A percentile compares a stretch with the other conserved stretches of the same genome.
Conservation (phyloP, 1,139 yeast species). For the Hanseniaspora sp. region DNA sequence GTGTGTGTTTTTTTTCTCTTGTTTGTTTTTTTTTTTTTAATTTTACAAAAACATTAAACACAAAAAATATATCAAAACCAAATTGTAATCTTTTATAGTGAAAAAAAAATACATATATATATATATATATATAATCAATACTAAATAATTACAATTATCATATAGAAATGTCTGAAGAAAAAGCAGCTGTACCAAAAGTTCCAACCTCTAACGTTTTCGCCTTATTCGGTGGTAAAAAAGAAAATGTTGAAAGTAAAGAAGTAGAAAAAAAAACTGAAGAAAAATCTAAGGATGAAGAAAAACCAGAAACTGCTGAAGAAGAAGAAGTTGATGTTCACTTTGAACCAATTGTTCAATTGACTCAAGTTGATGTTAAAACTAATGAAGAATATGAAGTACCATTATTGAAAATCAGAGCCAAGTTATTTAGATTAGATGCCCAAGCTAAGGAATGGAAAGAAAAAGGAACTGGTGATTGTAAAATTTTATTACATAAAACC, state of each 20-base stretch:
- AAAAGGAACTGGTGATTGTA: slow-evolving; percentile 98
- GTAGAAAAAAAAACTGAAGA: slow-evolving; percentile 31
- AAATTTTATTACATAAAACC: slow-evolving; percentile 79
- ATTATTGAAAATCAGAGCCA: slow-evolving; percentile 80
- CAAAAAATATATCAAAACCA: slow-evolving; percentile 10
- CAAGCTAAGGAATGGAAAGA: slow-evolving; percentile 95
- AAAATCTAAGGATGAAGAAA: slow-evolving; percentile 31
- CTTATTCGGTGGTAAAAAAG: slow-evolving; percentile 67
- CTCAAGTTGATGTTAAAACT: slow-evolving; percentile 91
- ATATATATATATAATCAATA: too few relatives aligned
- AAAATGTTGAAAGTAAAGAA: slow-evolving; percentile 28
- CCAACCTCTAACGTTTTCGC: slow-evolving; percentile 75
- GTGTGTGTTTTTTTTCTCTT: background rate
- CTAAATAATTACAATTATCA: slow-evolving; percentile 16
- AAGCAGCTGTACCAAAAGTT: slow-evolving; percentile 30
- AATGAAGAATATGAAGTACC: slow-evolving; percentile 94
- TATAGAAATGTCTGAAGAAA: slow-evolving; percentile 21
- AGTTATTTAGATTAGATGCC: slow-evolving; percentile 77
- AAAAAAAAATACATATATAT: too few relatives aligned
- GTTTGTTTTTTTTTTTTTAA: background rate
- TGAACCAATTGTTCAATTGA: slow-evolving; percentile 89
- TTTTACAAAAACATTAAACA: slow-evolving; percentile 27
- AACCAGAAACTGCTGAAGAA: slow-evolving; percentile 58
- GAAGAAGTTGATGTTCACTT: slow-evolving; percentile 93
- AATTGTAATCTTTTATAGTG: too few relatives aligned